Evolutionary conservation across 1,284 basidiomycete genomes (phyloP), one percentile per base, ranked within the genome.

Genomic region (Omphalotus olearius): DNA sequence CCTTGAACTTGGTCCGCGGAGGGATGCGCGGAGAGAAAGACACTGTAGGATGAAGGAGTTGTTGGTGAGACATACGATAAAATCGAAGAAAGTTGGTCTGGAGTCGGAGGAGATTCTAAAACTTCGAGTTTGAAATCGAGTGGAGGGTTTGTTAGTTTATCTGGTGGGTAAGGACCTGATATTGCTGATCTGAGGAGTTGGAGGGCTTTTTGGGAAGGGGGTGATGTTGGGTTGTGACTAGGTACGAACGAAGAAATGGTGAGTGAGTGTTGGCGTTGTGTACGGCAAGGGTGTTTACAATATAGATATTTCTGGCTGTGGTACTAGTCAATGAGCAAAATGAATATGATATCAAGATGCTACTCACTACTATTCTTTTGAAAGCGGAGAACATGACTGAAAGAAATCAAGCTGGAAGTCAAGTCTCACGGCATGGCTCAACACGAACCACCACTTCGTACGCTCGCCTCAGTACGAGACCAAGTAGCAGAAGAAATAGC

Each of bases 71-170:
- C 65, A 60, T 85, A 89, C 2, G 79, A 77, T 9, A 86, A 62
- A 45, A 90, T 88, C 10, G 79, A 83, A 20, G 66, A 68, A 30
- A 90, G 64, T 61, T 90, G 87, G 63, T 88, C 85, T 0, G 78
- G 45, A 0, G 78, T 89, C 1, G 87, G 87, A 0, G 82, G 72
- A 45, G 60, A 63, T 62, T 88, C 85, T 44, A 89, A 70, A 20
- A 89, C 80, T 50, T 87, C 81, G 16, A 90, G 77, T 54, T 85
- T 75, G 69, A 88, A 89, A 14, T 78, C 66, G 16, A 90, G 76
- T 0, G 88, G 82, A 4, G 71, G 64, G 0, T 70, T 69, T 6
- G 67, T 64, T 0, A 72, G 58, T 16, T 68, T 73, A 6, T 65
- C 65, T 0, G 79, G 71, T 14, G 86, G 85, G 61, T 84, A 89